phyloP scores from a whole-genome alignment of 1,284 basidiomycete species.

The Puccinia horiana region DNA sequence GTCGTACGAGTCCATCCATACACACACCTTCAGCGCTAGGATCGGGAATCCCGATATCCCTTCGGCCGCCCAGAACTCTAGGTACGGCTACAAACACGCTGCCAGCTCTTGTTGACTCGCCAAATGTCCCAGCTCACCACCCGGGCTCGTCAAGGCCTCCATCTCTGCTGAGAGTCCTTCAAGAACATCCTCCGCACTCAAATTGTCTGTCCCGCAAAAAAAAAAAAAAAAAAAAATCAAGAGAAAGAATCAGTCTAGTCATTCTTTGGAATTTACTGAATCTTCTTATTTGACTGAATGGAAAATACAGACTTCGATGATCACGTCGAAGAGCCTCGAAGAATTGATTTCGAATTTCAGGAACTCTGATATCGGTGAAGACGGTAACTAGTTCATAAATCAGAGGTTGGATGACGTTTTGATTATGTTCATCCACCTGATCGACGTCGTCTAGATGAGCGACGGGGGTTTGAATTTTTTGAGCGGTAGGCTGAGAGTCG shows the following conservation, averaged over 20 bases:
- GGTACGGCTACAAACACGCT: background rate
- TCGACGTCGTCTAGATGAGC: background rate
- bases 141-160: background rate
- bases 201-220: background rate
- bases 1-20: slow-evolving; percentile 9
- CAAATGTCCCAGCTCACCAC: background rate
- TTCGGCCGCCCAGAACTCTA: background rate
- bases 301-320: background rate
- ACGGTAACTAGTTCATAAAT: background rate
- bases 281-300: background rate
- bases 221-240: background rate
- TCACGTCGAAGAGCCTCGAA: background rate
- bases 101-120: background rate
- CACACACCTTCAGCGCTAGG: background rate
- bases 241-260: background rate
- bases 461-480: background rate
- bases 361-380: background rate
- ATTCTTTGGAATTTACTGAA: background rate
- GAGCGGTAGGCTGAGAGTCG: background rate
- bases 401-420: background rate
- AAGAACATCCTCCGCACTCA: background rate
- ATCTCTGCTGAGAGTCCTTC: background rate
- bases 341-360: background rate
- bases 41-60: slow-evolving; percentile 18
- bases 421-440: background rate